Conservation (phyloP, 1,284 basidiomycete genomes). For the Sutorius eximius region DNA sequence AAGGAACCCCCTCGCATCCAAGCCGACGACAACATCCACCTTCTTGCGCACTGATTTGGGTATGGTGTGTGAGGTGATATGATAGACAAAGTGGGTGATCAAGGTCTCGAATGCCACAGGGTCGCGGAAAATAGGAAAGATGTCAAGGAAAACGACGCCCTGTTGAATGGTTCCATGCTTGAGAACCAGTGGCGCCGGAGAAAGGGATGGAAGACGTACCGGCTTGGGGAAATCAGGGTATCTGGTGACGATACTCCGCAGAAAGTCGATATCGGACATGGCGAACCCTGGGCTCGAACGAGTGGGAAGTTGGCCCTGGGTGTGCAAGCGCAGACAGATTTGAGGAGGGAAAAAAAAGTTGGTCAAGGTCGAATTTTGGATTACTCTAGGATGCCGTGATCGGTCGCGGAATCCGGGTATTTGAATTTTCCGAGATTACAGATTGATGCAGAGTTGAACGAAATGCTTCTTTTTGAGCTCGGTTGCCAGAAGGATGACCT, state of each 20-base stretch:
- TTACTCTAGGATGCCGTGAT: constrained; percentile 8
- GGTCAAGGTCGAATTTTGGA: neutral
- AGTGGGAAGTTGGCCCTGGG: neutral
- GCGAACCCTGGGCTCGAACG: neutral
- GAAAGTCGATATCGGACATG: constrained; percentile 78
- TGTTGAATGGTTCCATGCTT: constrained; percentile 28
- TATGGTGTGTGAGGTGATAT: constrained; percentile 79
- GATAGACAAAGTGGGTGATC: constrained; percentile 88
- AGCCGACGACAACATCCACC: constrained; percentile 93
- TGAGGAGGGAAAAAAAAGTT: constrained; percentile 5
- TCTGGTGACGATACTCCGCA: constrained; percentile 65
- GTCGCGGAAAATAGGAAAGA: constrained; percentile 86
- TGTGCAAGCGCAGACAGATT: neutral
- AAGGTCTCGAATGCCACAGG: constrained; percentile 87
- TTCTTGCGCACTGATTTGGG: constrained; percentile 60
- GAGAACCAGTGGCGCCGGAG: neutral
- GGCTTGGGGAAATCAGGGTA: constrained; percentile 88
- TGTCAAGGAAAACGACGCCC: constrained; percentile 85
- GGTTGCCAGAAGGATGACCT: neutral
- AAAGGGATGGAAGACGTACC: constrained; percentile 43
- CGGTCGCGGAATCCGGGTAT: constrained; percentile 10
- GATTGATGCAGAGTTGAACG: neutral
- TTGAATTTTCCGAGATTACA: neutral
- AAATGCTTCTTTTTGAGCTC: neutral
- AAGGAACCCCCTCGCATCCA: constrained; percentile 97